Evolutionary conservation across 2,329 filamentous ascomycete genomes (phyloP).

Genomic region (Thielaviopsis punctulata): DNA sequence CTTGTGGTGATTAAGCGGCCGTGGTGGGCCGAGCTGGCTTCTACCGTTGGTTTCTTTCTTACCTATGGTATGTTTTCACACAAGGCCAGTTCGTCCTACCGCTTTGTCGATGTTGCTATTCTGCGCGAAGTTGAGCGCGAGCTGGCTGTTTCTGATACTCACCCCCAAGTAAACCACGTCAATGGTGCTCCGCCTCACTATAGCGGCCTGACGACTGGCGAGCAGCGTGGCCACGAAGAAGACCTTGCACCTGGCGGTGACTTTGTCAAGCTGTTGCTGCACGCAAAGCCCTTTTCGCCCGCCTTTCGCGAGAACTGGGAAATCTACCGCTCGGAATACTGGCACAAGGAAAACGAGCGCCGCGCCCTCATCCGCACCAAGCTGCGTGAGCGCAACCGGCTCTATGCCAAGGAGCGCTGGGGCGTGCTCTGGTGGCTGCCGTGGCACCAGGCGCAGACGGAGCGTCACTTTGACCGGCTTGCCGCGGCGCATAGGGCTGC

Average conservation of each 20-base stretch:
- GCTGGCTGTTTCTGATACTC: constrained; percentile 28
- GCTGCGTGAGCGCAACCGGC: constrained; percentile 49
- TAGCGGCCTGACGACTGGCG: constrained; percentile 20
- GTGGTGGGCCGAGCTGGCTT: constrained; percentile 63
- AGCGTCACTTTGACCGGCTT: constrained; percentile 13
- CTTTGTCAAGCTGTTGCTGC: constrained; percentile 73
- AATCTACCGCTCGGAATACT: constrained; percentile 81
- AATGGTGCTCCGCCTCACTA: neutral
- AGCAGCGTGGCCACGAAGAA: constrained; percentile 60
- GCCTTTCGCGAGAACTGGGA: constrained; percentile 97
- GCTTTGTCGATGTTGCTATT: constrained; percentile 52
- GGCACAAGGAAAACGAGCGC: constrained; percentile 90
- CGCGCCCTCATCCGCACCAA: constrained; percentile 54
- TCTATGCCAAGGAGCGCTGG: constrained; percentile 48
- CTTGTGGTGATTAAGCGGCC: constrained; percentile 73
- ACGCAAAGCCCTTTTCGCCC: constrained; percentile 88
- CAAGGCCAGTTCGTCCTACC: constrained; percentile 52
- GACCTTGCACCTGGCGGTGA: constrained; percentile 82
- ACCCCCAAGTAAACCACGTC: constrained; percentile 23
- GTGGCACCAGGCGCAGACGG: constrained; percentile 31
- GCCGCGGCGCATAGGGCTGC: constrained; percentile 7
- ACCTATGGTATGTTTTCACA: constrained; percentile 58
- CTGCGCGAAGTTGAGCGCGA: constrained; percentile 43
- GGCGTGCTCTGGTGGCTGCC: constrained; percentile 80
- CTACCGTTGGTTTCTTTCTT: constrained; percentile 58